Evolutionary conservation across 208 protist species (phyloP), one percentile per base, ranked within the genome.

Genomic region (Leishmania guyanensis): DNA sequence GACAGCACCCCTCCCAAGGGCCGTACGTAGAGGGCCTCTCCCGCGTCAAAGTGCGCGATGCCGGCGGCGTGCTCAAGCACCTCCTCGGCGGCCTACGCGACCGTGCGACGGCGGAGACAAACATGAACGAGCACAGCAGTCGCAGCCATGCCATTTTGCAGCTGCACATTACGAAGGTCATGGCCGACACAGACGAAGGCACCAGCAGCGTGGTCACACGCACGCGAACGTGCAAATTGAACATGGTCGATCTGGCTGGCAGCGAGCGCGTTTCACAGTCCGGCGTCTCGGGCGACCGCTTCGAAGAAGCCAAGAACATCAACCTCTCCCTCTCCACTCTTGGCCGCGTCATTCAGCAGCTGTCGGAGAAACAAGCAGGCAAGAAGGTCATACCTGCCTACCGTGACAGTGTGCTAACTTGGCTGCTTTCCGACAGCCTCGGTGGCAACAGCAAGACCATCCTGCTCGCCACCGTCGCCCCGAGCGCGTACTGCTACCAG

Each of bases 201-300:
- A 92, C 88, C n/a, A 77, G 79, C n/a, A 86, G 79, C 3, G 91
- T 96, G 2, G 79, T 91, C 29, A 96, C 95, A 16, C 87, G 89
- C 36, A 93, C 91, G 46, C 86, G 93, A 22, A 75, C 69, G n/a
- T 89, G 85, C 66, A 95, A 93, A 48, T 86, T 98, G 39, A 99
- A 97, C 78, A 87, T 99, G 75, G 98, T 99, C 17, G 98, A 99
- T 90, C 91, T 99, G 6, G 99, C 99, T 10, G 99, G 99, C 43
- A 98, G 93, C 68, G 99, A 99, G 91, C 94, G 98, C n/a, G 89
- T 94, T 2, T 80, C 92, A 53, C 88, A 94, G 72, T 94, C 96
- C 36, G 99, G 98, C n/a, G 92, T 90, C 0, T 91, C 93, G 12
- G 98, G 98, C 0, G 81, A 97, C 22, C 95, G 95, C 51, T 91